phyloP scores from a whole-genome alignment of 805 yeast species.

The Starmera amethionina region DNA sequence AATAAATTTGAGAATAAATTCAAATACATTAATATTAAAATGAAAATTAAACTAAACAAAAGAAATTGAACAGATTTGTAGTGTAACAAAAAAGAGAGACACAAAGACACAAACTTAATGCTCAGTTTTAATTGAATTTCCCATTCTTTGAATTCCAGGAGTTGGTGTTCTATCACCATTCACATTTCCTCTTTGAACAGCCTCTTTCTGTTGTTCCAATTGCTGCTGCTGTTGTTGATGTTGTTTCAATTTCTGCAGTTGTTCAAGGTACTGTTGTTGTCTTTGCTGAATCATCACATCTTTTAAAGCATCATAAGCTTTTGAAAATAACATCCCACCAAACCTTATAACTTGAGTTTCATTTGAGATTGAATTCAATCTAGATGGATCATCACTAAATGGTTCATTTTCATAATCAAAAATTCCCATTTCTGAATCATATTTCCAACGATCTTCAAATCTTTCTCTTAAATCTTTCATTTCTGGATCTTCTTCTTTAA shows the following conservation, averaged over 20 bases:
- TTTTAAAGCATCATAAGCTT: slow-evolving; percentile 70
- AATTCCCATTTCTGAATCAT: slow-evolving; percentile 42
- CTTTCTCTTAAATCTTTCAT: slow-evolving; percentile 33
- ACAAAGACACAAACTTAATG: too few relatives aligned
- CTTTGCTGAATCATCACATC: slow-evolving; percentile 70
- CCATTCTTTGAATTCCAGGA: too few relatives aligned
- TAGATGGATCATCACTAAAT: slow-evolving; percentile 70
- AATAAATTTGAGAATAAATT: too few relatives aligned
- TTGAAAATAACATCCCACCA: slow-evolving; percentile 83
- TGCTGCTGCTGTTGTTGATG: slow-evolving; percentile 16
- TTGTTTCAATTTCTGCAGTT: slow-evolving; percentile 19
- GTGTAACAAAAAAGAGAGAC: too few relatives aligned
- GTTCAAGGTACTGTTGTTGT: slow-evolving; percentile 32
- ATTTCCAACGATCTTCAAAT: slow-evolving; percentile 55
- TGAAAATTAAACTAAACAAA: too few relatives aligned
- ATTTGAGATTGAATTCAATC: slow-evolving; percentile 69
- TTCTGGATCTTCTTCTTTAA: slow-evolving; percentile 12
- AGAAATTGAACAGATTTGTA: too few relatives aligned
- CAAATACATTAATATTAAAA: too few relatives aligned
- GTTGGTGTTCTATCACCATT: too few relatives aligned
- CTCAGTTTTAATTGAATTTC: too few relatives aligned
- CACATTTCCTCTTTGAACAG: too few relatives aligned
- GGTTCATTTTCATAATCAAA: slow-evolving; percentile 34
- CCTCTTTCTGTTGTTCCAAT: too few relatives aligned
- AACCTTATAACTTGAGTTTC: slow-evolving; percentile 86